phyloP scores from a whole-genome alignment of 2,329 filamentous ascomycete species.

The Knoxdaviesia proteae region DNA sequence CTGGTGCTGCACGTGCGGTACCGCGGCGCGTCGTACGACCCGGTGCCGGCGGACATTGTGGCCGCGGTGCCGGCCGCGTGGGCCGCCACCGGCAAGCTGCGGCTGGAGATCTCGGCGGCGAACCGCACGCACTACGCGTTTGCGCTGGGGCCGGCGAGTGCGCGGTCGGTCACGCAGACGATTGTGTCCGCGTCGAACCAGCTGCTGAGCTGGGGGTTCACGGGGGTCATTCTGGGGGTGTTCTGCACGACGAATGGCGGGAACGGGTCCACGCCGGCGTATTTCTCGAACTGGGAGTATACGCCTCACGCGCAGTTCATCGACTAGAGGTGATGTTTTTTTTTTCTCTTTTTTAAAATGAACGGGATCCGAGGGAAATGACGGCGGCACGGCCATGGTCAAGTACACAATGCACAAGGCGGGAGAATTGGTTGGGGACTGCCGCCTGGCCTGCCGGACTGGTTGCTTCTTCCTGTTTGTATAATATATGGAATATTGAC shows the following conservation, averaged over 20 bases:
- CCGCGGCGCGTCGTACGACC: constrained; percentile 18
- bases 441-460: too few species aligned
- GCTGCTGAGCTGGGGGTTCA: constrained; percentile 17
- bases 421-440: too few species aligned
- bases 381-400: too few species aligned
- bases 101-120: constrained; percentile 18
- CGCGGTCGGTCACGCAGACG: constrained; percentile 12
- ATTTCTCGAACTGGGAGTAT: constrained; percentile 27
- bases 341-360: too few species aligned
- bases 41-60: constrained; percentile 16
- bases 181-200: constrained; percentile 14
- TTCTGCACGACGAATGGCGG: constrained; percentile 32
- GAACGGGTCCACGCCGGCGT: constrained; percentile 19
- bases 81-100: constrained; percentile 12
- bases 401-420: too few species aligned
- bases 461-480: too few species aligned
- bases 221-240: constrained; percentile 24
- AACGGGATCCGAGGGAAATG: too few species aligned
- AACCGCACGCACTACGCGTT: constrained; percentile 25
- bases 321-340: constrained; percentile 6
- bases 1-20: constrained; percentile 22
- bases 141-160: constrained; percentile 14
- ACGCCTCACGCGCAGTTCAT: constrained; percentile 15
- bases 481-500: too few species aligned
- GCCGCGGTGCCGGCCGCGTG: constrained; percentile 18